phyloP scores from a whole-genome alignment of 495 filamentous ascomycete genomes.

The Choiromyces venosus region DNA sequence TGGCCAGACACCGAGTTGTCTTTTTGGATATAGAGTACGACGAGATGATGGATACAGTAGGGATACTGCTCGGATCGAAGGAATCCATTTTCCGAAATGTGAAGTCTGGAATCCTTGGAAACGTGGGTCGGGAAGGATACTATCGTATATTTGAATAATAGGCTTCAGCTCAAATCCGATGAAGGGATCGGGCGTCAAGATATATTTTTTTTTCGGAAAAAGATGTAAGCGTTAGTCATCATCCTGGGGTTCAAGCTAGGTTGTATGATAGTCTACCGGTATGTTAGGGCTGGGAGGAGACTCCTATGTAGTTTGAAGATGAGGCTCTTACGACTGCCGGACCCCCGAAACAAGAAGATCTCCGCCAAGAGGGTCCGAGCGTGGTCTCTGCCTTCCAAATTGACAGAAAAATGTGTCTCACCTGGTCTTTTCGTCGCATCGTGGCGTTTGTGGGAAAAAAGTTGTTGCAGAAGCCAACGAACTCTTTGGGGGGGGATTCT shows the following conservation, averaged over 20 bases:
- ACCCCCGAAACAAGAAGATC: conserved; percentile 20
- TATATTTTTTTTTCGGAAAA: neutral
- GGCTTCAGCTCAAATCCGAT: neutral
- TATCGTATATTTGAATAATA: neutral
- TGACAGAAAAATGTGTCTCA: conserved; percentile 11
- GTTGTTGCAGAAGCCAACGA: neutral
- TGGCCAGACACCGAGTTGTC: conserved; percentile 29
- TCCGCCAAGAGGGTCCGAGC: conserved; percentile 12
- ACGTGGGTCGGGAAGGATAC: neutral
- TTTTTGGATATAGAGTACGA: conserved; percentile 33
- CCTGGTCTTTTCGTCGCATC: conserved; percentile 22
- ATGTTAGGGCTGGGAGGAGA: neutral
- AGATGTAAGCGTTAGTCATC: neutral
- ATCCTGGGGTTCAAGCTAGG: neutral
- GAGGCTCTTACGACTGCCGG: conserved; percentile 20
- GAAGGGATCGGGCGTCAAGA: neutral
- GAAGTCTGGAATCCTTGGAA: neutral
- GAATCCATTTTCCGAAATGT: neutral
- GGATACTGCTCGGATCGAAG: conserved; percentile 13
- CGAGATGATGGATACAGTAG: conserved; percentile 31
- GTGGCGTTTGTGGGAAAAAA: conserved; percentile 13
- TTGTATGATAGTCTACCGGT: too few relatives aligned
- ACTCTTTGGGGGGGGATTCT: neutral
- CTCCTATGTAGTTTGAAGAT: conserved; percentile 1
- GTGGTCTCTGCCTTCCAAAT: conserved; percentile 7